Evolutionary conservation across 2,329 filamentous ascomycete genomes (phyloP).

Genomic region (Talaromyces pinophilus): DNA sequence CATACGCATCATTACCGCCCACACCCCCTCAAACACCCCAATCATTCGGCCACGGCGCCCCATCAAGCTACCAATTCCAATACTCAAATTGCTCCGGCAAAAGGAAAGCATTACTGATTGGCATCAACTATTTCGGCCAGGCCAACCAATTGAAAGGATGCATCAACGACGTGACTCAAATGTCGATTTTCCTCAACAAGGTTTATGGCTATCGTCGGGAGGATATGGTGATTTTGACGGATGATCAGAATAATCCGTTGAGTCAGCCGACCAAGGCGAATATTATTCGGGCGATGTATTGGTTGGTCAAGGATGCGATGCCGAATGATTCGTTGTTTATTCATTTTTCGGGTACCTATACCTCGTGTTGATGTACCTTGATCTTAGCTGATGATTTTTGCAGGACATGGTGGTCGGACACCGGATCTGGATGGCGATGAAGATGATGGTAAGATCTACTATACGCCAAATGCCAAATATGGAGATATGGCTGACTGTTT

Average conservation of each 20-base stretch:
- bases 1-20: constrained; percentile 15
- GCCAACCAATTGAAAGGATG: constrained; percentile 85
- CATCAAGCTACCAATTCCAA: constrained; percentile 79
- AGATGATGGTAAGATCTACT: constrained; percentile 56
- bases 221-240: constrained; percentile 95
- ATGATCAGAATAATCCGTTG: constrained; percentile 97
- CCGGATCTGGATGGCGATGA: constrained; percentile 74
- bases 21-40: constrained; percentile 59
- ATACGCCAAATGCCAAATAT: not conserved
- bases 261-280: constrained; percentile 94
- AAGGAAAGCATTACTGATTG: constrained; percentile 84
- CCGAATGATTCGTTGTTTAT: constrained; percentile 95
- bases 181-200: constrained; percentile 84
- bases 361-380: not conserved
- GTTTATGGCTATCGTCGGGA: constrained; percentile 88
- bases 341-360: constrained; percentile 78
- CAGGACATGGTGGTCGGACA: constrained; percentile 73
- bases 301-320: constrained; percentile 91
- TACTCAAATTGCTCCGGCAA: constrained; percentile 89
- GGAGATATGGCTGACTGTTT: not conserved
- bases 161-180: constrained; percentile 97
- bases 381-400: not conserved
- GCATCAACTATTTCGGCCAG: constrained; percentile 95
- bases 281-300: constrained; percentile 93
- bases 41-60: constrained; percentile 77